phyloP scores from a whole-genome alignment of 805 yeast species.

The Metschnikowia proteae region DNA sequence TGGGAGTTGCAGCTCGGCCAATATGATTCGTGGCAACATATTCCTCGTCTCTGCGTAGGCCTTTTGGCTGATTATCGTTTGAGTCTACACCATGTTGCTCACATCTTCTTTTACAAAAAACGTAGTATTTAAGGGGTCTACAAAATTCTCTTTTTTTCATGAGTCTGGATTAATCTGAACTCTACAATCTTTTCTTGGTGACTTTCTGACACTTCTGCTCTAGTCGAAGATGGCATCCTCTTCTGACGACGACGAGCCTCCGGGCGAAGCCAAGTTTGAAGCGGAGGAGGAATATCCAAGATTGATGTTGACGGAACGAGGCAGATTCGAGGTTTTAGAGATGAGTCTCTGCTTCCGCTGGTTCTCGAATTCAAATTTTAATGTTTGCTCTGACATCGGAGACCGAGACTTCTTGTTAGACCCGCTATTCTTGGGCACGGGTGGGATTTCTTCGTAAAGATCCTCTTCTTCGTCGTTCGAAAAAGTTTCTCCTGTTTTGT shows the following conservation, averaged over 20 bases:
- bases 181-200: neutral
- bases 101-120: conserved; percentile 41
- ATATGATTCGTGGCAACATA: conserved; percentile 82
- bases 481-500: neutral
- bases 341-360: conserved; percentile 19
- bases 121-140: neutral
- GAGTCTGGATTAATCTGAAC: neutral
- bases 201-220: neutral
- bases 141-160: neutral
- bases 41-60: conserved; percentile 99
- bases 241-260: conserved; percentile 14
- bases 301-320: conserved; percentile 16
- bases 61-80: conserved; percentile 88
- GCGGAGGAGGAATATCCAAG: conserved; percentile 17
- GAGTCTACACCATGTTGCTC: conserved; percentile 99
- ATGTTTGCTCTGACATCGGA: conserved; percentile 14
- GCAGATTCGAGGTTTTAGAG: conserved; percentile 18
- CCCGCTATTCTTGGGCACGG: neutral
- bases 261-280: conserved; percentile 18
- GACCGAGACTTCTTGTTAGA: conserved; percentile 17
- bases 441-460: conserved; percentile 9
- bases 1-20: conserved; percentile 59
- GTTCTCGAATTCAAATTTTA: conserved; percentile 16
- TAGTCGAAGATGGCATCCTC: conserved; percentile 6
- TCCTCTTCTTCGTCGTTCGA: conserved; percentile 10